Percentiles rank a stretch among this genome's conserved stretches.
These are phyloP conservation scores for Tetrahymena elliotti DNA, from an alignment of 73 alveolate genomes.

Conservation along the genomic window DNA sequence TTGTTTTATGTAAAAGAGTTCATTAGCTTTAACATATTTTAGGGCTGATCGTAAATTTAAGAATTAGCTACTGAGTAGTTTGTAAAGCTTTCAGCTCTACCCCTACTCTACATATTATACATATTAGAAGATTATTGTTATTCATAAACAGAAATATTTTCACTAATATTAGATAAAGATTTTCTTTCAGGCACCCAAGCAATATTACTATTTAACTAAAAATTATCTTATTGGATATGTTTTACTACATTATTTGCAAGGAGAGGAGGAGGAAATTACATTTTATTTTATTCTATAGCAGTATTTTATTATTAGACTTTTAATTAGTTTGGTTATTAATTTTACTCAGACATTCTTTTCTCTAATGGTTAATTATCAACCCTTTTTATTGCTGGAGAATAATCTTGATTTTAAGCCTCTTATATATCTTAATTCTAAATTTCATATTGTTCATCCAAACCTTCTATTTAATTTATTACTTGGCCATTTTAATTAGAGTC, in stretches of 20 bases:
- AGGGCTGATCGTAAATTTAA: neutral
- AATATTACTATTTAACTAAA: neutral
- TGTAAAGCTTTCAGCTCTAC: neutral
- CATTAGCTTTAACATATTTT: neutral
- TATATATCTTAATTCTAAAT: neutral
- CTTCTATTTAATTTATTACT: neutral
- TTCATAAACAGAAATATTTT: neutral
- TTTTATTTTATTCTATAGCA: neutral
- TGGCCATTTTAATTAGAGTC: neutral
- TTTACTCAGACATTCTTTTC: neutral
- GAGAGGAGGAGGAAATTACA: neutral
- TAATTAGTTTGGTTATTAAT: neutral
- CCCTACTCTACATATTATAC: too few relatives aligned
- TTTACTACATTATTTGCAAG: neutral
- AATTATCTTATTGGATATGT: neutral
- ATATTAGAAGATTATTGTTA: neutral
- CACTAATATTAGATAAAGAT: neutral
- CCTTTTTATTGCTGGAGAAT: neutral
- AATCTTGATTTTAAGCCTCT: neutral
- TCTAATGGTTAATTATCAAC: neutral
- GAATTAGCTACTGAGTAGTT: neutral
- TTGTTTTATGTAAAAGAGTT: neutral
- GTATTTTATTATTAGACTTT: too few relatives aligned
- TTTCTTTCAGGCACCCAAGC: neutral
- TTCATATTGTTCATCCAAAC: neutral